These are phyloP conservation scores for Cladophialophora carrionii DNA, from an alignment of 2,329 filamentous ascomycete genomes.

Conservation along the genomic window DNA sequence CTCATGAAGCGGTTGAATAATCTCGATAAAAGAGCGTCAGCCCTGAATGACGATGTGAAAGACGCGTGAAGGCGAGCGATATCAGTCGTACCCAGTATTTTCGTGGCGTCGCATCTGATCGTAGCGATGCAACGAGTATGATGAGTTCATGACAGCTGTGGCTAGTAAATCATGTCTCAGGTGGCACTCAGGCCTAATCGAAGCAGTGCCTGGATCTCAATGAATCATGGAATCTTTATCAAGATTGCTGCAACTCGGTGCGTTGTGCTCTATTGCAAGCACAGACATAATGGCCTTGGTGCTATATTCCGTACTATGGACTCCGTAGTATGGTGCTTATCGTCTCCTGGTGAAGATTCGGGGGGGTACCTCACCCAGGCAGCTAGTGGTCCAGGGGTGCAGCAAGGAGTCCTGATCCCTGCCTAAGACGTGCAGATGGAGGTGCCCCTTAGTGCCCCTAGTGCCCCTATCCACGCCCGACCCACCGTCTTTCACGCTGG, in stretches of 20 bases:
- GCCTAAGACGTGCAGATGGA: slow-evolving; percentile 10
- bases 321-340: background rate
- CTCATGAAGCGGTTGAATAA: background rate
- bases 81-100: background rate
- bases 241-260: background rate
- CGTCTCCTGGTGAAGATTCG: background rate
- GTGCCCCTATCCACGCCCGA: slow-evolving; percentile 16
- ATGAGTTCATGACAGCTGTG: background rate
- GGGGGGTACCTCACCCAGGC: slow-evolving; percentile 1
- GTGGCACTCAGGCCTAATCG: background rate
- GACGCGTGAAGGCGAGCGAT: background rate
- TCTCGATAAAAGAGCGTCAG: background rate
- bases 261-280: background rate
- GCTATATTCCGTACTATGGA: background rate
- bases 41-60: background rate
- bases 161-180: slow-evolving; percentile 5
- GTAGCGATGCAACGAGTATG: background rate
- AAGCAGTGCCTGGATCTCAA: background rate
- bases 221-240: background rate
- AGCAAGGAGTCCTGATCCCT: slow-evolving; percentile 10
- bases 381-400: slow-evolving; percentile 15
- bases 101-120: background rate
- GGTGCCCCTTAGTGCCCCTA: background rate
- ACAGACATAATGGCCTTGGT: background rate
- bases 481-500: background rate